Evolutionary conservation across 495 filamentous ascomycete species (phyloP).

Genomic region (Letharia lupina): DNA sequence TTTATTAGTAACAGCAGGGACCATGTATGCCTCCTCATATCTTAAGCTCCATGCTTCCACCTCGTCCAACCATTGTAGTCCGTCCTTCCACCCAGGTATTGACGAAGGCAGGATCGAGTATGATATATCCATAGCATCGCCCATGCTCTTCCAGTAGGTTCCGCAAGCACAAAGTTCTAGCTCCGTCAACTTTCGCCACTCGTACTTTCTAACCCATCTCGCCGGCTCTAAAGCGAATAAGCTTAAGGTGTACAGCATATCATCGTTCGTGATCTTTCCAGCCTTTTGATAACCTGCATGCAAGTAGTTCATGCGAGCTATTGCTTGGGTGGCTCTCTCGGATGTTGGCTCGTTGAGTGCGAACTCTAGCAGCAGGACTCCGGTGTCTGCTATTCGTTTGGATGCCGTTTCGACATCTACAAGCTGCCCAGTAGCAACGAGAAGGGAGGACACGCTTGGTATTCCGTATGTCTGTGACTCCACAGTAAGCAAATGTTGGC

Average conservation of each 20-base stretch:
- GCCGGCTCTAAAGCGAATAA: conserved; percentile 52
- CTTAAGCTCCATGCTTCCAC: conserved; percentile 45
- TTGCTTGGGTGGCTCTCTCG: conserved; percentile 36
- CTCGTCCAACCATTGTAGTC: conserved; percentile 54
- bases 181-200: conserved; percentile 53
- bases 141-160: conserved; percentile 54
- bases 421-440: conserved; percentile 31
- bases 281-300: conserved; percentile 48
- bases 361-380: conserved; percentile 30
- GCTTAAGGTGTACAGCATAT: conserved; percentile 58
- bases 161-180: conserved; percentile 56
- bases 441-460: conserved; percentile 30
- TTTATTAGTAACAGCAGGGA: conserved; percentile 46
- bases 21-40: conserved; percentile 51
- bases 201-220: conserved; percentile 46
- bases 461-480: conserved; percentile 32
- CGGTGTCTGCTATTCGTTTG: conserved; percentile 34
- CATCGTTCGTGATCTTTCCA: conserved; percentile 52
- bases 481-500: not conserved
- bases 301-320: conserved; percentile 58
- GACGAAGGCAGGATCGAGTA: conserved; percentile 5
- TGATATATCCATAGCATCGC: conserved; percentile 51
- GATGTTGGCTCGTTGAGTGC: conserved; percentile 23
- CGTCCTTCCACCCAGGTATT: conserved; percentile 44
- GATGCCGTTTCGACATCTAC: conserved; percentile 22